These are phyloP conservation scores for Wickerhamiella pararugosa DNA, from an alignment of 1,139 yeast species.

Conservation along the genomic window DNA sequence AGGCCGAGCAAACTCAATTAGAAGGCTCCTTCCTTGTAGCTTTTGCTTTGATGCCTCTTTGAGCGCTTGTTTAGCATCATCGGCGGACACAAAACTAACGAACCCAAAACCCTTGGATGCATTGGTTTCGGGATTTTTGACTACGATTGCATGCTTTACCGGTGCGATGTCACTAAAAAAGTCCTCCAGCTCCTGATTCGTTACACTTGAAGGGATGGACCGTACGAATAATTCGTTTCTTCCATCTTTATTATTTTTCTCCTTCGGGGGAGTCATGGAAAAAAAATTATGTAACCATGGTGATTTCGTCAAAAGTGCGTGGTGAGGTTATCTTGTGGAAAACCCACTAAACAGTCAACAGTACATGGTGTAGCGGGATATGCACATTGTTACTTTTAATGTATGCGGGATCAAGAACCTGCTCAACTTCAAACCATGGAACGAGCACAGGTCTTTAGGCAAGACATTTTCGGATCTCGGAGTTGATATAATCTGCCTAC, in stretches of 20 bases:
- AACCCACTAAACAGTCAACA: background rate
- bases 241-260: background rate
- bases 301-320: background rate
- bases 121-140: slow-evolving; percentile 52
- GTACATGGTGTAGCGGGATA: background rate
- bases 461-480: slow-evolving; percentile 38
- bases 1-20: slow-evolving; percentile 82
- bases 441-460: slow-evolving; percentile 34
- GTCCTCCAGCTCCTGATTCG: slow-evolving; percentile 65
- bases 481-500: slow-evolving; percentile 72
- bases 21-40: slow-evolving; percentile 48
- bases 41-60: slow-evolving; percentile 50
- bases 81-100: slow-evolving; percentile 75
- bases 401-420: slow-evolving; percentile 75
- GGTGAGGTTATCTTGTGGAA: background rate
- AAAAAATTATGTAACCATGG: slow-evolving; percentile 10
- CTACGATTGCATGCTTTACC: slow-evolving; percentile 88
- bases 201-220: slow-evolving; percentile 64
- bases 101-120: slow-evolving; percentile 87
- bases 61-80: slow-evolving; percentile 69
- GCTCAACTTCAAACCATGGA: slow-evolving; percentile 76
- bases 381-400: slow-evolving; percentile 56
- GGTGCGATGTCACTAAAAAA: slow-evolving; percentile 88
- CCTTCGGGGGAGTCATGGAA: background rate
- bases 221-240: slow-evolving; percentile 52